Evolutionary conservation across 331 rosid genomes (phyloP), one percentile per base, ranked within the genome.

Genomic region (Malus hybrid): DNA sequence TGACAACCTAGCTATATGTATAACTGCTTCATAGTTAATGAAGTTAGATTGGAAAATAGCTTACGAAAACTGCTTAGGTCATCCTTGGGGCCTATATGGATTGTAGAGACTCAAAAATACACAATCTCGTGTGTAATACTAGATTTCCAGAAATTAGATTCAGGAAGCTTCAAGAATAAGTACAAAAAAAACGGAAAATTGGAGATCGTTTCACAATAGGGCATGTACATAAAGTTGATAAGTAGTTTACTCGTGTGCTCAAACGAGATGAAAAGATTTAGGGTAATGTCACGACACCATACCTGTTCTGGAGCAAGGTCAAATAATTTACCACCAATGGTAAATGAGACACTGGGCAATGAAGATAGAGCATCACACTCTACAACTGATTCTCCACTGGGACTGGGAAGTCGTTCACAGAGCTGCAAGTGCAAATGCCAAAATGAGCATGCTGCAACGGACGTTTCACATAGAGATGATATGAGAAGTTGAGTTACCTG

Each of bases 231-330:
- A 62, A 15, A 62, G 31, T 62, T 28, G 67, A 28, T 31, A 39
- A 39, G 44, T 39, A 39, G 44, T 39, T 39, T 39, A 59, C 64
- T 59, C 7, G 1, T 13, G 55, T 3, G 54, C 71, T 69, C 56
- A 10, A n/a, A 14, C 13, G 31, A 70, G 27, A 63, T 29, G 54
- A 20, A 42, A 66, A 39, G 22, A 71, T 73, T 10, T 22, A 73
- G 7, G 29, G 16, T 61, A 42, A 39, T n/a, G 60, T 62, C 70
- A 62, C 28, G 69, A 67, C 31, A 46, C 62, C 34, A 22, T 85
- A 85, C 93, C 91, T 88, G 85, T 73, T 90, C 77, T 2, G 96
- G 92, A 68, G 89, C 81, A 83, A 88, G 93, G 71, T 87, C 85
- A 80, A 88, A 88, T 63, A 74, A 82, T 81, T 81, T 81, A 44